Base-by-base conservation (phyloP, 495 filamentous ascomycete genomes). In the Cryomyces minteri region DNA sequence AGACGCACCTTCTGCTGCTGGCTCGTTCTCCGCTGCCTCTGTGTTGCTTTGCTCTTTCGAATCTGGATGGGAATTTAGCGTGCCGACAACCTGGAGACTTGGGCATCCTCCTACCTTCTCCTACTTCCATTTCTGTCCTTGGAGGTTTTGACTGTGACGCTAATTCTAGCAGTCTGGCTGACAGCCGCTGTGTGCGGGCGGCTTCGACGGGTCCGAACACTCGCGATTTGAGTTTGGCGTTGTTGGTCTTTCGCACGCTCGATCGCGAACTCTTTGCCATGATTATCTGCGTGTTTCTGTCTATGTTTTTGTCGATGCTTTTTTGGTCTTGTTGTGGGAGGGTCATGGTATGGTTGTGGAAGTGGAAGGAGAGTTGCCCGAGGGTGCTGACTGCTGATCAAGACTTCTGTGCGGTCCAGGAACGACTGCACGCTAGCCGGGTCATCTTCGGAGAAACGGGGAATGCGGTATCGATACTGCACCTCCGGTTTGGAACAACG, bases 221-320 rank as follows among this genome's bases (percentile, higher is more conserved):
- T 43, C 69, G 77, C 45, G 71, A 66, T 60, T 86, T 84, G 40
- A 94, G 68, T 45, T 68, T 76, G 46, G 73, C 69, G 56, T 80
- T 79, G 64, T 94, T 88, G 51, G 72, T 66, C 68, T 94, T 93
- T 51, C 70, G 72, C 42, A 69, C 65, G 52, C 79, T 85, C 37
- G 86, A 69, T 53, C 87, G 70, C 40, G 79, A 63, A 56, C 82
- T 79, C 54, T 90, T 93, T 4, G 86, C 87, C 87, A 94, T 94
- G 48, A 48, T 71, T 56, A 46, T 9, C 12, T 38, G 18, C 12
- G 9, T 37, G 8, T 37, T 9, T 12, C 1, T 12, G 34, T 37
- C 1, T 9, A 3, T 37, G 34, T 37, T 37, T 3, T 37, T 9
- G 34, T 39, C 31, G 39, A 39, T 33, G 6, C 9, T n/a, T 12